Evolutionary conservation across 2,329 filamentous ascomycete genomes (phyloP), one percentile per base, ranked within the genome.

Genomic region (Fragosphaeria purpurea): DNA sequence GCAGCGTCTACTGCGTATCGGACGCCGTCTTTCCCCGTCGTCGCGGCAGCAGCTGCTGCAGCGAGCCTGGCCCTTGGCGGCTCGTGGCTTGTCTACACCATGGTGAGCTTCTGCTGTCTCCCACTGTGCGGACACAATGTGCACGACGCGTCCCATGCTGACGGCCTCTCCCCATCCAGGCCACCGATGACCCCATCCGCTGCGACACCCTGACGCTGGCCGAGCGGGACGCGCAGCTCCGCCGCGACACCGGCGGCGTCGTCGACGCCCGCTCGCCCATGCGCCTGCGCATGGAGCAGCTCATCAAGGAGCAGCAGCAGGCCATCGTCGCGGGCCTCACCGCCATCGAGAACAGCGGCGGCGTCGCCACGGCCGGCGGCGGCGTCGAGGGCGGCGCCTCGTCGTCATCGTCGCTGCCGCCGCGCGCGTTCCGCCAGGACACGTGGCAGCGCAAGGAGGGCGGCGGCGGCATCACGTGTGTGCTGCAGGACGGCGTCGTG

Each of bases 241-340:
- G 93, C 69, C 83, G 85, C 55, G 86, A 93, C 65, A 77, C 80
- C 51, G 80, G 82, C 56, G 56, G 55, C 53, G 45, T 46, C n/a
- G 77, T 97, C 46, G 84, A 76, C 45, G 77, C 83, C 51, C 74
- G 82, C 60, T 96, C 91, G 11, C 90, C 93, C 2, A 97, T 98
- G 91, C 89, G 93, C 50, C 77, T 98, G 52, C 88, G 91, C 56
- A 97, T 98, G 93, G 93, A 98, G 70, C 82, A 87, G 61, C 86
- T 97, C 65, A 94, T 97, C 68, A 93, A 93, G 67, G 80, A 89
- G 60, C 88, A 97, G 61, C 93, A 98, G 64, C 79, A 87, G 60
- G 79, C 85, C 55, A 98, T 98, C 53, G 85, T 97, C 33, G 73
- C 79, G 50, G 88, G 85, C 51, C 78, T 98, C 30, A 85, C 94